Evolutionary conservation across 495 filamentous ascomycete genomes (phyloP).

Genomic region (Aspergillus hancockii): DNA sequence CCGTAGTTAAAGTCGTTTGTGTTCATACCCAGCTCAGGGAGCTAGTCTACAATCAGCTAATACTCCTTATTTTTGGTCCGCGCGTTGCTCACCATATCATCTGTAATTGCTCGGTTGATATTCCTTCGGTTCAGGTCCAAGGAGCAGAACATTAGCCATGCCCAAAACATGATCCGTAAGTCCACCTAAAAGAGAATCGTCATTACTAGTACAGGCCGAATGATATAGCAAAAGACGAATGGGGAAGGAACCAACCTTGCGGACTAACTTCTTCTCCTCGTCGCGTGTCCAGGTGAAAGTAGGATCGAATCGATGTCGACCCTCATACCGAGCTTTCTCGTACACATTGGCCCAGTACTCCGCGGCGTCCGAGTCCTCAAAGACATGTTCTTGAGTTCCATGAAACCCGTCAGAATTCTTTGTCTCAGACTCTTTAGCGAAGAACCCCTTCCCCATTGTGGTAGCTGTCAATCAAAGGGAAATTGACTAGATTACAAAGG

Average conservation of each 20-base stretch:
- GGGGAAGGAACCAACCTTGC: conserved; percentile 29
- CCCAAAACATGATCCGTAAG: conserved; percentile 24
- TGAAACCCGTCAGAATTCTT: not conserved
- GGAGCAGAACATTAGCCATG: conserved; percentile 7
- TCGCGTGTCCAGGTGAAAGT: conserved; percentile 45
- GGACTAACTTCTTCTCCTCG: conserved; percentile 48
- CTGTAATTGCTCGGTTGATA: conserved; percentile 6
- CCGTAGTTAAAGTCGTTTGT: not conserved
- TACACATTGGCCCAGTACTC: conserved; percentile 39
- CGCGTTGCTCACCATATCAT: conserved; percentile 3
- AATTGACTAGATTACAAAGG: too few species aligned
- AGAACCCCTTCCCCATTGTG: not conserved
- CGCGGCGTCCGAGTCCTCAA: conserved; percentile 32
- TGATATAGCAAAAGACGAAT: conserved; percentile 9
- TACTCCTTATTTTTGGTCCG: not conserved
- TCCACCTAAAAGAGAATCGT: conserved; percentile 30
- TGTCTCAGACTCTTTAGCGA: not conserved
- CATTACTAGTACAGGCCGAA: conserved; percentile 16
- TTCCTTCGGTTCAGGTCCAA: conserved; percentile 7
- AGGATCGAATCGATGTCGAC: conserved; percentile 50
- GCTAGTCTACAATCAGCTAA: not conserved
- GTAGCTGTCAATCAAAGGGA: not conserved
- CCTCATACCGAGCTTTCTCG: conserved; percentile 39
- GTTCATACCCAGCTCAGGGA: not conserved
- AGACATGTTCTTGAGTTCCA: conserved; percentile 10